Base-by-base conservation (phyloP, 2,329 filamentous ascomycete species). In the Xylaria sp. region DNA sequence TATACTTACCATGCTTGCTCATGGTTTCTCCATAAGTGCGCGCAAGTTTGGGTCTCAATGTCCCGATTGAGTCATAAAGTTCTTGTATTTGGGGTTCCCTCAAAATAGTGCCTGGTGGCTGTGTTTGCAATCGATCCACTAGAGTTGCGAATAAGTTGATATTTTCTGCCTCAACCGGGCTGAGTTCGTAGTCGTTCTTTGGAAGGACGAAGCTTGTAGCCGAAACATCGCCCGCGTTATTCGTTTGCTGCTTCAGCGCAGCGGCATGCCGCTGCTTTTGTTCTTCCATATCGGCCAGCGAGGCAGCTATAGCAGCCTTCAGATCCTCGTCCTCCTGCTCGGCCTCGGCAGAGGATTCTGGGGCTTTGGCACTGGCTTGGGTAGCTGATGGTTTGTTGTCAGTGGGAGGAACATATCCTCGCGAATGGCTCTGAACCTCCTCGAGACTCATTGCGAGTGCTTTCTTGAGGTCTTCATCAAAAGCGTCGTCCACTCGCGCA, bases 21-120 rank as follows among this genome's bases (percentile, higher is more conserved):
- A 99, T 98, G 0, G 96, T 98, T 83, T 99, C 96, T 65, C 96
- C 96, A 78, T 98, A 98, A 0, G 95, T 98, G 66, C 96, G 89
- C 4, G 96, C 96, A 65, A 99, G 85, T 80, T 99, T 99, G 1
- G 96, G 96, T 59, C 96, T 89, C 71, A 99, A 84, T 18, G 94
- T 88, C n/a, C 95, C 94, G 75, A 99, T 98, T 76, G 94, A 97
- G 78, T 98, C 96, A 79, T 99, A 99, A 4, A 99, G 85, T 81
- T 99, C 96, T 81, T 99, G 96, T 60, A 99, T 98, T 79, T 98
- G 96, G 1, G 96, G 96, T 77, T 99, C 96, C 58, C 96, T 88
- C n/a, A 99, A 82, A 63, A 99, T 98, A 0, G 96, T 98, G 0
- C 96, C 96, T 0, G 94, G 94, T 0, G 96, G 93, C 76, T 99